phyloP scores from a whole-genome alignment of 2,329 filamentous ascomycete genomes.

The Scedosporium minutisporum region DNA sequence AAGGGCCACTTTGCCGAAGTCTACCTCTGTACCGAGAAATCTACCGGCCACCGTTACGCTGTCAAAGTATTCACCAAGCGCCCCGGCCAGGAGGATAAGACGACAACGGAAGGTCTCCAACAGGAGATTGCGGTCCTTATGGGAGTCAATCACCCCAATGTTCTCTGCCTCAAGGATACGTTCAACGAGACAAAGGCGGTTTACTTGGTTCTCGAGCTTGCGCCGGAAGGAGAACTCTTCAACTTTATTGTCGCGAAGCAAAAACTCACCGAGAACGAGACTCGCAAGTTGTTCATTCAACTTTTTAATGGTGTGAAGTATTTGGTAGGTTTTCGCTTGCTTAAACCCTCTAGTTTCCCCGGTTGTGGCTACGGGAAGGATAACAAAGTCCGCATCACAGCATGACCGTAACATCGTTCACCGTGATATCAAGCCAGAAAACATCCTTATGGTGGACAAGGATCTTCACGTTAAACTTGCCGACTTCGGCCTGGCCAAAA shows the following conservation, averaged over 20 bases:
- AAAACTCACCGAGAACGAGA: conserved; percentile 75
- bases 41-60: conserved; percentile 71
- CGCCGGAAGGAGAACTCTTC: conserved; percentile 88
- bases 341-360: background rate
- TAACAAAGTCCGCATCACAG: conserved; percentile 31
- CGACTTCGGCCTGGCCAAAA: conserved; percentile 95
- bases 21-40: conserved; percentile 80
- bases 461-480: conserved; percentile 82
- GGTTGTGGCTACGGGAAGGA: background rate
- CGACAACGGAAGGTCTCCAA: conserved; percentile 76
- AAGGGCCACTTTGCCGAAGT: conserved; percentile 95
- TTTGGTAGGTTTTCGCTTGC: conserved; percentile 51
- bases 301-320: conserved; percentile 93
- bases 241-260: conserved; percentile 88
- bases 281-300: conserved; percentile 80
- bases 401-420: conserved; percentile 97
- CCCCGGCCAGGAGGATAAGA: conserved; percentile 68
- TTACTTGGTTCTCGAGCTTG: conserved; percentile 84
- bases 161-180: conserved; percentile 88
- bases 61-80: conserved; percentile 93
- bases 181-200: conserved; percentile 88
- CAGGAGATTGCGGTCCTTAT: conserved; percentile 95
- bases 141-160: conserved; percentile 90
- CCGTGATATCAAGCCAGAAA: conserved; percentile 95
- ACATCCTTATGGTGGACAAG: conserved; percentile 82